phyloP scores from a whole-genome alignment of 2,329 filamentous ascomycete species.

The Ceratocystis destructans region DNA sequence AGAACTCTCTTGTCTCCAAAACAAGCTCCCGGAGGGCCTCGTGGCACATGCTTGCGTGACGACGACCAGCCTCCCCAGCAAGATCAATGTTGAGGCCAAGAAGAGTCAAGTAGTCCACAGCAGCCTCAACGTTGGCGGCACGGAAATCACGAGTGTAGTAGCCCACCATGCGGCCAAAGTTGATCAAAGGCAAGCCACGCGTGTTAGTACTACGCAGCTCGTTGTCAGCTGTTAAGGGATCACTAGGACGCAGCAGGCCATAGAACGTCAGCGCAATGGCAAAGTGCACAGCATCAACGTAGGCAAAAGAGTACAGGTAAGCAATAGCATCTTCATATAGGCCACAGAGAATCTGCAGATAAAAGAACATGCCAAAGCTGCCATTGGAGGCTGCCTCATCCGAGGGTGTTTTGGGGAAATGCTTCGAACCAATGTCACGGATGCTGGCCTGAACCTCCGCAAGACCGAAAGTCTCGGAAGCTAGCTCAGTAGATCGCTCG shows the following conservation, averaged over 20 bases:
- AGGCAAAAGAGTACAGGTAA: slow-evolving; percentile 82
- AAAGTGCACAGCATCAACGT: slow-evolving; percentile 89
- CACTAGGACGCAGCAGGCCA: slow-evolving; percentile 73
- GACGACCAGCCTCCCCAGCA: slow-evolving; percentile 55
- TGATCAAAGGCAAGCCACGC: slow-evolving; percentile 65
- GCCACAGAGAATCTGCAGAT: slow-evolving; percentile 76
- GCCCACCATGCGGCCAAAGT: slow-evolving; percentile 85
- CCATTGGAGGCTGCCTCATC: slow-evolving; percentile 49
- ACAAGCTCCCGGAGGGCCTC: slow-evolving; percentile 88
- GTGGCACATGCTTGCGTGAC: slow-evolving; percentile 72
- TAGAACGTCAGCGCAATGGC: slow-evolving; percentile 81
- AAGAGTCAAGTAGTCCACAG: slow-evolving; percentile 82
- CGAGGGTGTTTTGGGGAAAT: slow-evolving; percentile 70
- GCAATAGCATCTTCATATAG: slow-evolving; percentile 90
- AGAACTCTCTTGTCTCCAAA: slow-evolving; percentile 93
- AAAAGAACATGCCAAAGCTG: slow-evolving; percentile 82
- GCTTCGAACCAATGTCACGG: slow-evolving; percentile 74
- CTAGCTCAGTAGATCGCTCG: slow-evolving; percentile 49
- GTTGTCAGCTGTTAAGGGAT: slow-evolving; percentile 59
- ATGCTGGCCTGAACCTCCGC: slow-evolving; percentile 64
- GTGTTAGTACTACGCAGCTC: slow-evolving; percentile 55
- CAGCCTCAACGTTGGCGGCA: slow-evolving; percentile 72
- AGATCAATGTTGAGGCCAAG: slow-evolving; percentile 87
- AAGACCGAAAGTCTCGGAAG: slow-evolving; percentile 51
- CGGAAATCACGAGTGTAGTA: slow-evolving; percentile 96